Evolutionary conservation across 495 filamentous ascomycete genomes (phyloP), one percentile per base, ranked within the genome.

Genomic region (Penicillium antarcticum): DNA sequence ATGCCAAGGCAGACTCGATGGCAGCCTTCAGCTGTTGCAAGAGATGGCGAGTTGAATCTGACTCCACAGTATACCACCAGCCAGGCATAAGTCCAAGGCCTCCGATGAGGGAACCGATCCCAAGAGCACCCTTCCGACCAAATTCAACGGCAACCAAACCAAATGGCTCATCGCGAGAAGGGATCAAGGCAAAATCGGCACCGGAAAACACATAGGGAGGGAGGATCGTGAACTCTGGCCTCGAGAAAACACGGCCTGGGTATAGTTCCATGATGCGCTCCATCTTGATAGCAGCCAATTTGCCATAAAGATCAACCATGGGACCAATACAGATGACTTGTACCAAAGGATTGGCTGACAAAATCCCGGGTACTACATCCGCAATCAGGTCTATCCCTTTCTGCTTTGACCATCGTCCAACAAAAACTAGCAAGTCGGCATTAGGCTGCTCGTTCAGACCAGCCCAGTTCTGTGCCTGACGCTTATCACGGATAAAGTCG

Each of bases 61-160:
- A 57, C 48, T 60, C 63, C 39, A 86, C 74, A 4, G 81, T 85
- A 60, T 78, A 86, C 83, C 83, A 86, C 76, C 82, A 87, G n/a
- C 85, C 84, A 7, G 85, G 85, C 83, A 87, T 87, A 45, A 84
- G 79, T 6, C 85, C 85, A 29, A 88, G 68, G 24, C 85, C 85
- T 51, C 72, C 72, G 14, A 75, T 69, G 42, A 68, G 72, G 12
- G 82, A 79, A n/a, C 85, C 85, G 23, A 88, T 78, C 48, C 85
- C 85, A 12, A 88, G 72, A 12, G 85, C 84, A 42, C 85, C 85
- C 63, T 87, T 87, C 14, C 85, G 72, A 14, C 85, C 85, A 57
- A 87, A 88, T 52, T 88, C 85, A 29, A 88, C 85, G n/a, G 85
- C 85, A 6, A 87, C 84, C 24, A 88, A 60, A 12, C 85, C 85